Evolutionary conservation across 108 stramenopile species (phyloP).

Genomic region (Discostella pseudostelligera): DNA sequence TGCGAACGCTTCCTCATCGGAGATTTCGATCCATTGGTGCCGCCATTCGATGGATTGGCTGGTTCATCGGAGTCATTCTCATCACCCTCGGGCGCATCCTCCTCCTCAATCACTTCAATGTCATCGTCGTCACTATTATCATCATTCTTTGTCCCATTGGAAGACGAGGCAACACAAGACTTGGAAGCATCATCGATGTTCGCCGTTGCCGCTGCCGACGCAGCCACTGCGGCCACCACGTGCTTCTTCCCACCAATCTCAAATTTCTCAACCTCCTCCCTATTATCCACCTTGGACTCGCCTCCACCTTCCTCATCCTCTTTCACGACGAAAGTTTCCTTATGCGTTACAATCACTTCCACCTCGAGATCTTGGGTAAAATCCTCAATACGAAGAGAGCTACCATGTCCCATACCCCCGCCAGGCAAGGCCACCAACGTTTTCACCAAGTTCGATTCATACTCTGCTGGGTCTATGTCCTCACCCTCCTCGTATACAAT

Average conservation of each 20-base stretch:
- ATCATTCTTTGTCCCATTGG: background rate
- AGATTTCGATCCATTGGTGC: constrained; percentile 15
- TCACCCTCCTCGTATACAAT: constrained; percentile 86
- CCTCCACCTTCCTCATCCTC: constrained; percentile 38
- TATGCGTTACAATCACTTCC: constrained; percentile 67
- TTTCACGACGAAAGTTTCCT: constrained; percentile 33
- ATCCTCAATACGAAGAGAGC: constrained; percentile 83
- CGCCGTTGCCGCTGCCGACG: background rate
- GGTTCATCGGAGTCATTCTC: constrained; percentile 15
- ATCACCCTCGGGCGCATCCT: constrained; percentile 27
- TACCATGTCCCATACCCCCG: constrained; percentile 89
- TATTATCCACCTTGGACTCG: constrained; percentile 46
- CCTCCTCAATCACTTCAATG: constrained; percentile 26
- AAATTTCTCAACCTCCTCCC: constrained; percentile 58
- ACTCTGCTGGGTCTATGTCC: constrained; percentile 62
- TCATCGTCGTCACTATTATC: constrained; percentile 18
- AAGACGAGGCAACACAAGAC: background rate
- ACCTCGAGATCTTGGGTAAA: constrained; percentile 89
- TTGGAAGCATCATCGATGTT: constrained; percentile 9
- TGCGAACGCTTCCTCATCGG: constrained; percentile 18
- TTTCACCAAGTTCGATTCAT: constrained; percentile 57
- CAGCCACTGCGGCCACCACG: constrained; percentile 7
- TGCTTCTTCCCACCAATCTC: constrained; percentile 64
- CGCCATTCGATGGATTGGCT: constrained; percentile 8
- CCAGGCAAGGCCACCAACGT: constrained; percentile 59